Base-by-base conservation (phyloP, 148 eudicot species). In the Amaranthus hypochondriacus region DNA sequence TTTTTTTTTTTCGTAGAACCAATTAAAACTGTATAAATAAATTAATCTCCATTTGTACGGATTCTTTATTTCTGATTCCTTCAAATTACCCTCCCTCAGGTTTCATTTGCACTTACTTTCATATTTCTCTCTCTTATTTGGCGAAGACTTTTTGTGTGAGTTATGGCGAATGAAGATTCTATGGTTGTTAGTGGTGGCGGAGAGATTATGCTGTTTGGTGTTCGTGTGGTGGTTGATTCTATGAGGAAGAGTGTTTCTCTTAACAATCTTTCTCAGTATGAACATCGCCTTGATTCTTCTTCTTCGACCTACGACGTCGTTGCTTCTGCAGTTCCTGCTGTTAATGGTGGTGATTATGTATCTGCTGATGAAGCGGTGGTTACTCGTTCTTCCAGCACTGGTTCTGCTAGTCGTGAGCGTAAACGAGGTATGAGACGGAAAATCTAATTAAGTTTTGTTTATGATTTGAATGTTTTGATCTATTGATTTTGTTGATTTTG, bases 171-270 rank as follows among this genome's bases (percentile, higher is more conserved):
- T 48, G 81, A 58, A 6, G 67, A 63, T 21, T 44, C 61, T 55
- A 43, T 65, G 43, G 66, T 50, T 0, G 9, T 5, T 9, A 14
- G 2, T 18, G 82, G 75, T n/a, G 14, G 68, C 44, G 86, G 83
- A 1, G 92, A 88, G 86, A 75, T 92, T 63, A 88, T 89, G 88
- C 71, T 89, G 51, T 92, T 88, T 60, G 95, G 95, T 9, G 92
- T 92, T 4, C 82, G 95, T 12, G 88, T 89, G 2, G 86, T 66
- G 73, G 88, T 88, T 14, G 97, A 89, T 67, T 84, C 88, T 0
- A 84, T 89, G 89, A 81, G 97, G 71, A 92, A 89, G 87, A 89
- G 90, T 71, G 97, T 89, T 4, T 89, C 94, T 68, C 82, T 92
- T 78, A 92, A 86, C 73, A 81, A 92, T 57, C 86, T 92, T 2